Conservation (phyloP, 208 protist species). For the Herpetomonas samuelpessoai region DNA sequence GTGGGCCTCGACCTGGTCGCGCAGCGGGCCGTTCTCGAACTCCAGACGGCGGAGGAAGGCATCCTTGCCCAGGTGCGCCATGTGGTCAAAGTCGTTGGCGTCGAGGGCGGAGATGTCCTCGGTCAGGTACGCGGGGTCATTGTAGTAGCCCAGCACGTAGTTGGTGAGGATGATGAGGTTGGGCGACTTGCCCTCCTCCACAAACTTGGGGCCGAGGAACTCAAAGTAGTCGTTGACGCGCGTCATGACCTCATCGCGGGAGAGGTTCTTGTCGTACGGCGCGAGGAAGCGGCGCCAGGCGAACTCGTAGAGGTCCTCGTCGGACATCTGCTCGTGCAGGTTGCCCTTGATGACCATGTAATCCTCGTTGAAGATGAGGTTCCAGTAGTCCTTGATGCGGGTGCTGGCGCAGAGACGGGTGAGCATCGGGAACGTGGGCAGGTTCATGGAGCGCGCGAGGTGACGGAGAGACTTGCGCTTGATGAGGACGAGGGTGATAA, state of each 20-base stretch:
- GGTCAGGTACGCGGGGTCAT: slow-evolving; percentile 89
- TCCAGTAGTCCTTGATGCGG: slow-evolving; percentile 91
- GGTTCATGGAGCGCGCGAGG: slow-evolving; percentile 86
- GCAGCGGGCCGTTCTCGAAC: slow-evolving; percentile 92
- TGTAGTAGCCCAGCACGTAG: slow-evolving; percentile 92
- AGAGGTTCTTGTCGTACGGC: slow-evolving; percentile 89
- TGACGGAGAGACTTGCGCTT: slow-evolving; percentile 84
- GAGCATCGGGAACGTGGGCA: slow-evolving; percentile 88
- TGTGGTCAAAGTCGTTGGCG: slow-evolving; percentile 89
- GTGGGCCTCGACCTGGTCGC: slow-evolving; percentile 91
- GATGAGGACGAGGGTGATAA: slow-evolving; percentile 82
- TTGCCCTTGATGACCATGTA: slow-evolving; percentile 92
- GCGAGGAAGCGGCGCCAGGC: slow-evolving; percentile 89
- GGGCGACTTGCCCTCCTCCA: slow-evolving; percentile 84
- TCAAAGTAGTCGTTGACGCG: slow-evolving; percentile 85
- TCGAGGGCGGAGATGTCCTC: slow-evolving; percentile 87
- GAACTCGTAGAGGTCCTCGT: slow-evolving; percentile 89
- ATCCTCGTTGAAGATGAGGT: slow-evolving; percentile 86
- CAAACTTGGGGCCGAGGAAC: slow-evolving; percentile 84
- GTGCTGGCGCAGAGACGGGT: slow-evolving; percentile 75
- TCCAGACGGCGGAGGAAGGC: slow-evolving; percentile 91
- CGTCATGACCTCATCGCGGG: slow-evolving; percentile 71
- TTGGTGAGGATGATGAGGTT: slow-evolving; percentile 88
- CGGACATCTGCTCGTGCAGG: slow-evolving; percentile 82
- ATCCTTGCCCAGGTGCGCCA: slow-evolving; percentile 84